Evolutionary conservation across 345 rosid genomes (phyloP), one percentile per base, ranked within the genome.

Genomic region (Populus pruinosa): DNA sequence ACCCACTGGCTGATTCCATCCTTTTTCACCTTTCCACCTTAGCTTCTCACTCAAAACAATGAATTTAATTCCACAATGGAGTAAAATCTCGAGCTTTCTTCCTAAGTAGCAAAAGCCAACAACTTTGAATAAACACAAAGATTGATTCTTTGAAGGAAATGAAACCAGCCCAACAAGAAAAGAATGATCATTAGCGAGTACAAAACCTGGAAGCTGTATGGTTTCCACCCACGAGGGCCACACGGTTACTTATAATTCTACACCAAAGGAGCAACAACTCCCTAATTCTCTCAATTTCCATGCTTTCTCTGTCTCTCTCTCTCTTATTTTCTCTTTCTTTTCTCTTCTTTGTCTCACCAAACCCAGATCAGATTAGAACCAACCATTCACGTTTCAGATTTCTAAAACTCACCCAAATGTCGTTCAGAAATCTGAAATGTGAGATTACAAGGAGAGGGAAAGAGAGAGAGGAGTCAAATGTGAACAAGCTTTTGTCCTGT

Each of bases 171-270:
- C 69, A 68, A 61, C 38, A 6, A 69, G 2, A 59, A 79, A 64
- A 59, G 38, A 49, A 47, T 13, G 25, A n/a, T 18, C 13, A 53
- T 82, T 87, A 89, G 81, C 92, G 89, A 66, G 86, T 82, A 63
- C 89, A 89, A 80, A 87, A 87, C 84, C 89, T 87, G 72, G 88
- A 80, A 67, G 92, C 89, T 67, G 90, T 89, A 82, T 89, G 90
- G 80, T 89, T 89, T 55, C 90, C 90, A 86, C 90, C 92, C 89
- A 86, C 85, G 71, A 89, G 90, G 59, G 85, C 81, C 33, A 82
- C 86, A 70, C 87, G 82, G n/a, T 61, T 78, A 73, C 55, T 79
- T 87, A 27, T 82, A 50, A 70, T 68, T 82, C 88, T 73, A 77
- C 83, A 80, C 86, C 85, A 82, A 38, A 87, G 81, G 68, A 82